Base-by-base conservation (phyloP, 306 rosid genomes). In the Citrullus colocynthis region DNA sequence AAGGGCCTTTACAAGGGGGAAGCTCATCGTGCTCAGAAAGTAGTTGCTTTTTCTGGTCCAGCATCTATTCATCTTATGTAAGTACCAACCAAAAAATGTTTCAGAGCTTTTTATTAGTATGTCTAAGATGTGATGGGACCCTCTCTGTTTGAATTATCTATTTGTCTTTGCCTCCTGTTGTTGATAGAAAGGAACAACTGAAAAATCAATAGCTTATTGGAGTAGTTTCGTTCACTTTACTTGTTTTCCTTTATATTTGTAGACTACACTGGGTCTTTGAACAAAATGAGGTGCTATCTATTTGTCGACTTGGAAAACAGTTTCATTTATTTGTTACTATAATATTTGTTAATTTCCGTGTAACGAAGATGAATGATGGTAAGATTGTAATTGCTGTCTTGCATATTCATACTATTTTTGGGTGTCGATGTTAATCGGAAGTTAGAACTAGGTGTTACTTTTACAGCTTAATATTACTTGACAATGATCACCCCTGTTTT, bases 1-100 rank as follows among this genome's bases (percentile, higher is more conserved):
- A 96, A 89, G 77, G 98, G 54, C 77, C 96, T 92, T 81, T 96
- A 90, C 82, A 89, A 63, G 81, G 73, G 83, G 56, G 98, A 96
- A 85, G 87, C 97, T 21, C 92, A 85, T 54, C 88, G 85, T 69
- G 98, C 98, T 44, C 99, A 91, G 79, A 96, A 84, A 90, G 85
- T 80, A 32, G 98, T 93, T 84, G 98, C 96, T 30, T 76, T 84
- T 81, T 81, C 94, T 74, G 92, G 93, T 70, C 93, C 94, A 65
- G 82, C 99, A 67, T 86, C 99, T 65, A 84, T 87, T 64, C 99
- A 80, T 85, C 90, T 91, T 56, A 37, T 88, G 96, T 96, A 80
- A 86, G 89, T 84, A 45, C 37, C 76, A 44, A 71, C 7, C 58
- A 14, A 48, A 65, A 42, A 15, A 37, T 72, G 70, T 60, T 34